A percentile compares a stretch with the other conserved stretches of the same genome.
phyloP scores from a whole-genome alignment of 768 basidiomycete species.

The Tulasnella sp. region DNA sequence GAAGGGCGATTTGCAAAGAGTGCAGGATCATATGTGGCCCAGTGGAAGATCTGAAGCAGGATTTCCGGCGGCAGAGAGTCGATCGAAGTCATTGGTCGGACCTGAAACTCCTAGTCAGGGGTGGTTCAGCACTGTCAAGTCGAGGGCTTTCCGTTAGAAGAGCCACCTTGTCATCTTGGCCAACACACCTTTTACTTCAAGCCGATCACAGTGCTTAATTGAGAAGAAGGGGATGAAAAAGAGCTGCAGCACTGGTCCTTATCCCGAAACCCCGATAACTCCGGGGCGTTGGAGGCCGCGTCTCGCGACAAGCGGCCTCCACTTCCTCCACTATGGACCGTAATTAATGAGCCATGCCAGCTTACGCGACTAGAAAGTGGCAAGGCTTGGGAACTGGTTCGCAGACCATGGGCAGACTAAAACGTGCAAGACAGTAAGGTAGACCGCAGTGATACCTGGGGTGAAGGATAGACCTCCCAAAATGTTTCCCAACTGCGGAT shows the following conservation, averaged over 20 bases:
- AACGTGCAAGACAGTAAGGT: too few species aligned
- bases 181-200: not conserved
- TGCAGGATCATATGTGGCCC: not conserved
- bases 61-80: not conserved
- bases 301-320: too few species aligned
- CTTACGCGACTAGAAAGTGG: too few species aligned
- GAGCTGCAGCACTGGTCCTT: not conserved
- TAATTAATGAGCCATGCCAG: too few species aligned
- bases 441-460: too few species aligned
- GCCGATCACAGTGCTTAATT: not conserved
- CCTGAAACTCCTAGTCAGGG: not conserved
- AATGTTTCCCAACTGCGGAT: too few species aligned
- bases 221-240: not conserved
- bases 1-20: not conserved
- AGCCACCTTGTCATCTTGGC: not conserved
- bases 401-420: too few species aligned
- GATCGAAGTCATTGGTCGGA: not conserved
- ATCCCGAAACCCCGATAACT: not conserved
- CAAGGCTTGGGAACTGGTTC: too few species aligned
- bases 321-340: too few species aligned
- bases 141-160: not conserved
- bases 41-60: constrained; percentile 1
- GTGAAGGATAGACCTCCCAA: too few species aligned
- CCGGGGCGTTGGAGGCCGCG: not conserved
- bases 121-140: not conserved